Percentiles rank a stretch among this genome's conserved stretches.
These are phyloP conservation scores for Vigna reflexopilosa DNA, from an alignment of 306 rosid species.

Conservation along the genomic window DNA sequence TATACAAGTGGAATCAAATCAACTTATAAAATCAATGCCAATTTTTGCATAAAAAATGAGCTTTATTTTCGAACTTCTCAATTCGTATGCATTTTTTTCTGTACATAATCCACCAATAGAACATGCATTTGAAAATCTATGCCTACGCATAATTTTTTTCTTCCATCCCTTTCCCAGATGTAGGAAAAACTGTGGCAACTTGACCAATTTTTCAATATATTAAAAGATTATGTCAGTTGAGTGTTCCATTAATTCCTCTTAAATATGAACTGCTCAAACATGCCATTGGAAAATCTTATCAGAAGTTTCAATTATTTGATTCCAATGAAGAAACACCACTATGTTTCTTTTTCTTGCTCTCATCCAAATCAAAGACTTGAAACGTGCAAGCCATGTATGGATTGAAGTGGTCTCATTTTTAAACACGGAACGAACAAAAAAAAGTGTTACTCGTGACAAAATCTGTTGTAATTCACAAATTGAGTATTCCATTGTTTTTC, in stretches of 20 bases:
- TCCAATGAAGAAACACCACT: neutral
- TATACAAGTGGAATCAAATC: too few species aligned
- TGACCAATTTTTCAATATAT: neutral
- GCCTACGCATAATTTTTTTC: neutral
- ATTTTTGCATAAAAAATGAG: neutral
- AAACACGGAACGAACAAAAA: too few species aligned
- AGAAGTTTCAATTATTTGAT: neutral
- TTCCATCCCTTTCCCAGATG: neutral
- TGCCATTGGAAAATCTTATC: constrained; percentile 5
- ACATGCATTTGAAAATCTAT: constrained; percentile 10
- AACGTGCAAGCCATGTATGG: neutral
- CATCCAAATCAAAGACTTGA: neutral
- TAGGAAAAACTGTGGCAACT: neutral
- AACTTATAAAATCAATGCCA: neutral
- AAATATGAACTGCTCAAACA: neutral
- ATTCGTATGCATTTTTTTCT: neutral
- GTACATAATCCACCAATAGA: neutral
- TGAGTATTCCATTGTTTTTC: too few species aligned
- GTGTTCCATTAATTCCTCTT: neutral
- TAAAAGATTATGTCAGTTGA: neutral
- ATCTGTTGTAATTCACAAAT: too few species aligned
- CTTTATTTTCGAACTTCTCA: neutral
- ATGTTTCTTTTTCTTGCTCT: neutral
- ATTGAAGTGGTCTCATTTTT: too few species aligned
- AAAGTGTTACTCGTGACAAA: too few species aligned